phyloP scores from a whole-genome alignment of 305 asterid species.

The Galium porrigens region DNA sequence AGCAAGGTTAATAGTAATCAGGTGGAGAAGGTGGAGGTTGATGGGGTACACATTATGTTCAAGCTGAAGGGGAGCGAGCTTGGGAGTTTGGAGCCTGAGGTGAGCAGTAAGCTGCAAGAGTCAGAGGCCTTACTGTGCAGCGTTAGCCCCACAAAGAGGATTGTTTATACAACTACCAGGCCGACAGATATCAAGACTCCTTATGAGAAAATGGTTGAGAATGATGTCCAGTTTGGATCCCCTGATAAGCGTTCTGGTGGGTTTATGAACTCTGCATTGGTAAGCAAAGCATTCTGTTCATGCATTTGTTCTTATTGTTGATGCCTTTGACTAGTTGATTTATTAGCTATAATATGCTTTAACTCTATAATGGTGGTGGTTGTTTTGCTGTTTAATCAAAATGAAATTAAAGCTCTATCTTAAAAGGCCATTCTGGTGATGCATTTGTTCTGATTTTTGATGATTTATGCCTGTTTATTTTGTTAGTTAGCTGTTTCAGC shows the following conservation, averaged over 20 bases:
- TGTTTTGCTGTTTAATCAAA: too few species aligned
- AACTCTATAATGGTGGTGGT: too few species aligned
- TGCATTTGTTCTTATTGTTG: constrained; percentile 8
- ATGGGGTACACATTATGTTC: constrained; percentile 90
- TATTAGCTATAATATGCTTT: not conserved
- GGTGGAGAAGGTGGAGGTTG: constrained; percentile 94
- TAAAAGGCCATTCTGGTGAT: too few species aligned
- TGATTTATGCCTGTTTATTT: not conserved
- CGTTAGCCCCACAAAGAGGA: constrained; percentile 59
- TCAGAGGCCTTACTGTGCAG: constrained; percentile 52
- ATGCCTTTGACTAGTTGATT: not conserved
- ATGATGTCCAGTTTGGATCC: constrained; percentile 89
- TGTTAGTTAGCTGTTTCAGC: not conserved
- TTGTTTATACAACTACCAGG: constrained; percentile 71
- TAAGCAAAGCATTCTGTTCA: constrained; percentile 24
- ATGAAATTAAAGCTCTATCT: too few species aligned
- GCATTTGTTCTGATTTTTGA: constrained; percentile 8
- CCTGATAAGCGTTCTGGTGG: constrained; percentile 99
- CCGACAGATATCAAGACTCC: constrained; percentile 84
- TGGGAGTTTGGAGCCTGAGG: constrained; percentile 30
- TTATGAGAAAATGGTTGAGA: constrained; percentile 87
- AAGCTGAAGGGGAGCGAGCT: constrained; percentile 55
- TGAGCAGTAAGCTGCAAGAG: constrained; percentile 55
- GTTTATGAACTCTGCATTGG: constrained; percentile 86
- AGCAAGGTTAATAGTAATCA: constrained; percentile 54